These are phyloP conservation scores for Metschnikowia noctiluminum DNA, from an alignment of 805 yeast genomes.

Conservation along the genomic window DNA sequence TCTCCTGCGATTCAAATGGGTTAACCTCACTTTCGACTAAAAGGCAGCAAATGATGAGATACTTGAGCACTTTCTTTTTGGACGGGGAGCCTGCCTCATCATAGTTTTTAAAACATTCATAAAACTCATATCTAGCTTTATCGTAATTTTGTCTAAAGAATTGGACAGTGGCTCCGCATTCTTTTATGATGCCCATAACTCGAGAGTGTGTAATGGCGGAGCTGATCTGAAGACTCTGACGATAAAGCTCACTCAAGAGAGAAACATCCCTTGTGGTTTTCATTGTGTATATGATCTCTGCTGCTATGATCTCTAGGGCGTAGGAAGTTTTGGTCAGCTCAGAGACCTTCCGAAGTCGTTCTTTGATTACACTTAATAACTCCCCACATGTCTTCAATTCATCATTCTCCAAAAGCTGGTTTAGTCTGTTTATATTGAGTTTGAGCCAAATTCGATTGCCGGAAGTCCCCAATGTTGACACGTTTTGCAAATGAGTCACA, in stretches of 20 bases:
- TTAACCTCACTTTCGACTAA: slow-evolving; percentile 63
- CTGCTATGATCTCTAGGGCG: slow-evolving; percentile 62
- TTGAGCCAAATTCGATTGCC: slow-evolving; percentile 44
- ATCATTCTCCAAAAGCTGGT: slow-evolving; percentile 30
- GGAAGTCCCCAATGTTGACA: slow-evolving; percentile 17
- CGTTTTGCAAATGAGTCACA: slow-evolving; percentile 22
- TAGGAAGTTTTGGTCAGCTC: slow-evolving; percentile 47
- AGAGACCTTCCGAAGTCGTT: slow-evolving; percentile 32
- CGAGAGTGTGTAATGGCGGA: slow-evolving; percentile 74
- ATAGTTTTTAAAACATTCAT: slow-evolving; percentile 41
- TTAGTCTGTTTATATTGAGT: slow-evolving; percentile 44
- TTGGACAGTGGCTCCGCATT: slow-evolving; percentile 69
- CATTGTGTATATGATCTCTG: slow-evolving; percentile 54
- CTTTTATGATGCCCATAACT: slow-evolving; percentile 69
- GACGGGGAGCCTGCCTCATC: slow-evolving; percentile 44
- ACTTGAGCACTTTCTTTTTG: slow-evolving; percentile 56
- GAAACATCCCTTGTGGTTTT: slow-evolving; percentile 30
- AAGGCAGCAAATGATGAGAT: slow-evolving; percentile 58
- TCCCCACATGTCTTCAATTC: slow-evolving; percentile 30
- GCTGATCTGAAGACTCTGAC: slow-evolving; percentile 40
- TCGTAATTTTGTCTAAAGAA: slow-evolving; percentile 60
- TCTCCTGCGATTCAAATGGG: slow-evolving; percentile 72
- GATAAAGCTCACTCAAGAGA: slow-evolving; percentile 47
- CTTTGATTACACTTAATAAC: slow-evolving; percentile 37
- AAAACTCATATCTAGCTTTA: slow-evolving; percentile 61